A percentile compares a stretch with the other conserved stretches of the same genome.
phyloP scores from a whole-genome alignment of 805 yeast species.

The Kuraishia molischiana region DNA sequence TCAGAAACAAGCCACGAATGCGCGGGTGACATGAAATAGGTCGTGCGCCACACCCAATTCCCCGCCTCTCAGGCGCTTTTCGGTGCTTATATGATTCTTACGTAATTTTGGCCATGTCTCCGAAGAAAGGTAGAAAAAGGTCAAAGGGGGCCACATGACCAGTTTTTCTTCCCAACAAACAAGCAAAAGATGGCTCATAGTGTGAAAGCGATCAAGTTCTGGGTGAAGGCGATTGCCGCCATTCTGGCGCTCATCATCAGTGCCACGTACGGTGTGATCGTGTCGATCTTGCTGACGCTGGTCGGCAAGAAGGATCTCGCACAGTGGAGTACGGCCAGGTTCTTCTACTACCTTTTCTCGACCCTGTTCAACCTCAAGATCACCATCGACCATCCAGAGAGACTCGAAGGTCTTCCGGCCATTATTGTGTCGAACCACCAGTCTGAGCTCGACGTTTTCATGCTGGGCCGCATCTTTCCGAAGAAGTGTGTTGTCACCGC shows the following conservation, averaged over 20 bases:
- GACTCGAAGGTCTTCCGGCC: conserved; percentile 56
- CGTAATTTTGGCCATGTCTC: no score
- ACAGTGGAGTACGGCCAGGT: conserved; percentile 86
- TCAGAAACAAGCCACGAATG: no score
- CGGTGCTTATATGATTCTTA: no score
- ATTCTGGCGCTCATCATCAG: conserved; percentile 43
- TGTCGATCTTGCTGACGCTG: conserved; percentile 57
- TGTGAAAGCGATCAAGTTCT: conserved; percentile 1
- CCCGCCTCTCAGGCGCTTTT: no score
- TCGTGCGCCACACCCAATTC: no score
- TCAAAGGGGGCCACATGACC: no score
- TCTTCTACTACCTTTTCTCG: conserved; percentile 57
- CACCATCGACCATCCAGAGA: conserved; percentile 56
- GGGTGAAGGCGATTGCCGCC: conserved; percentile 40
- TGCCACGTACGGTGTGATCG: conserved; percentile 69
- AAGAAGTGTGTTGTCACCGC: conserved; percentile 88
- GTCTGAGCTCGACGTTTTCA: conserved; percentile 72
- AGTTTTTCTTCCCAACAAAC: no score
- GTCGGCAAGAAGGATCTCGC: conserved; percentile 71
- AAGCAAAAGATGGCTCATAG: neutral
- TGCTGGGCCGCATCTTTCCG: conserved; percentile 80
- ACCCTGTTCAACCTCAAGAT: conserved; percentile 60
- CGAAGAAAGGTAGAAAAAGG: no score
- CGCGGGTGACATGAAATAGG: no score
- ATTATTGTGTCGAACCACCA: conserved; percentile 85